These are phyloP conservation scores for Apiotrichum gracile DNA, from an alignment of 1,284 basidiomycete genomes.

Conservation along the genomic window DNA sequence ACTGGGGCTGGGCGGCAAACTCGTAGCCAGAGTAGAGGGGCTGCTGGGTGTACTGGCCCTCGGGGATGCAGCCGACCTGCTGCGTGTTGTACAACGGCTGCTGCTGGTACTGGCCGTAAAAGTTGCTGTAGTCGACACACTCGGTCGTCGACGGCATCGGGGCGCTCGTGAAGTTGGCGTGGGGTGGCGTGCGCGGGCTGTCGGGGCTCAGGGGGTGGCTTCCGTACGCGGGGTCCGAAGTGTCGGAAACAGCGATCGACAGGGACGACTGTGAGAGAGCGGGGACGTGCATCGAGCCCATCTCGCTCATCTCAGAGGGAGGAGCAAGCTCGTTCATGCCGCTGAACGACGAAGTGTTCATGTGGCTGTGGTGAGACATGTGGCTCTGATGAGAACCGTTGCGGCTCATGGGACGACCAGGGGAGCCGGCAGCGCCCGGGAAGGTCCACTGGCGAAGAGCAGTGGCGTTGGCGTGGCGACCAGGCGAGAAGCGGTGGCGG, in stretches of 20 bases:
- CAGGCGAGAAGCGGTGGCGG: constrained; percentile 15
- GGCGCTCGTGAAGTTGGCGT: constrained; percentile 8
- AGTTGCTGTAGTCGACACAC: not conserved
- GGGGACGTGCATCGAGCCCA: not conserved
- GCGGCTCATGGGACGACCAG: constrained; percentile 13
- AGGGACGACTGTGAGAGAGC: constrained; percentile 3
- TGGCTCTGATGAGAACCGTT: constrained; percentile 13
- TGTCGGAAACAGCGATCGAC: constrained; percentile 6
- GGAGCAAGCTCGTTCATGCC: constrained; percentile 2
- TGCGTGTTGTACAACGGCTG: constrained; percentile 4
- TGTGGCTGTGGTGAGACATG: not conserved
- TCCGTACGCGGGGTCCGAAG: not conserved
- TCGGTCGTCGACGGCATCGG: constrained; percentile 6
- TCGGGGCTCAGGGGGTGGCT: constrained; percentile 3
- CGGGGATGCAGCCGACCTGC: not conserved
- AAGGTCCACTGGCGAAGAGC: constrained; percentile 12
- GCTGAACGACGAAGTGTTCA: constrained; percentile 14
- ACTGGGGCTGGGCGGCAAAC: constrained; percentile 13
- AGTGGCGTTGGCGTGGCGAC: constrained; percentile 12
- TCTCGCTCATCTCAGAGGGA: not conserved
- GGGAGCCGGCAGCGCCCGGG: not conserved
- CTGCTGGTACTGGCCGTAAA: constrained; percentile 1
- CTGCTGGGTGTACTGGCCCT: not conserved
- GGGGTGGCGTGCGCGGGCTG: constrained; percentile 12
- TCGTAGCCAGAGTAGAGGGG: constrained; percentile 10